Percentiles rank a stretch among this genome's conserved stretches.
phyloP scores from a whole-genome alignment of 2,329 filamentous ascomycete species.

The Grosmannia clavigera region DNA sequence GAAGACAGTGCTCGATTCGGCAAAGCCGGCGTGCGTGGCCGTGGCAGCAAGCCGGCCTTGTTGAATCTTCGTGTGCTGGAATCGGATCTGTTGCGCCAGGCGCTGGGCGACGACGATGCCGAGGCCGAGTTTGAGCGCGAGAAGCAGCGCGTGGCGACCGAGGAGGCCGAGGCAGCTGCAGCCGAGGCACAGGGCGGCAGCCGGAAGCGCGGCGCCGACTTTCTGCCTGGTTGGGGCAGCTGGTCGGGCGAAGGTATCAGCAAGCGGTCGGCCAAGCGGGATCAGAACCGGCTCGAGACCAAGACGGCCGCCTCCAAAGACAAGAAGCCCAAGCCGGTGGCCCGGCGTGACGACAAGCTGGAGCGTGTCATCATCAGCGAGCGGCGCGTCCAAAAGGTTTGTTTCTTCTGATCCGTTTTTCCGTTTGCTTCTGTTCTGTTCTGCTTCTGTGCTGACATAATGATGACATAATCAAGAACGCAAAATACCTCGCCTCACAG shows the following conservation, averaged over 20 bases:
- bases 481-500: conserved; percentile 71
- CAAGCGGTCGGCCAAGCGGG: conserved; percentile 52
- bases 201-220: conserved; percentile 59
- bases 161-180: conserved; percentile 75
- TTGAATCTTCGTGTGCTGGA: background rate
- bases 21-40: background rate
- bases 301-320: conserved; percentile 27
- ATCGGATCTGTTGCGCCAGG: conserved; percentile 55
- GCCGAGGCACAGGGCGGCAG: conserved; percentile 18
- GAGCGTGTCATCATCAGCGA: conserved; percentile 85
- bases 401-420: conserved; percentile 8
- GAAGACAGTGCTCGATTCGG: background rate
- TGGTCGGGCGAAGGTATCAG: conserved; percentile 81
- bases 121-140: conserved; percentile 69
- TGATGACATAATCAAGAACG: conserved; percentile 41
- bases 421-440: background rate
- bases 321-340: conserved; percentile 51
- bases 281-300: conserved; percentile 22
- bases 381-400: conserved; percentile 76
- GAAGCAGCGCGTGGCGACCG: conserved; percentile 60
- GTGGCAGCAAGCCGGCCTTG: background rate
- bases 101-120: conserved; percentile 73
- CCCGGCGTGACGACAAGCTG: conserved; percentile 69
- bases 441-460: conserved; percentile 9
- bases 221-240: conserved; percentile 87